Evolutionary conservation across 2,329 filamentous ascomycete genomes (phyloP), one percentile per base, ranked within the genome.

Genomic region (Aspergillus ochraceus): DNA sequence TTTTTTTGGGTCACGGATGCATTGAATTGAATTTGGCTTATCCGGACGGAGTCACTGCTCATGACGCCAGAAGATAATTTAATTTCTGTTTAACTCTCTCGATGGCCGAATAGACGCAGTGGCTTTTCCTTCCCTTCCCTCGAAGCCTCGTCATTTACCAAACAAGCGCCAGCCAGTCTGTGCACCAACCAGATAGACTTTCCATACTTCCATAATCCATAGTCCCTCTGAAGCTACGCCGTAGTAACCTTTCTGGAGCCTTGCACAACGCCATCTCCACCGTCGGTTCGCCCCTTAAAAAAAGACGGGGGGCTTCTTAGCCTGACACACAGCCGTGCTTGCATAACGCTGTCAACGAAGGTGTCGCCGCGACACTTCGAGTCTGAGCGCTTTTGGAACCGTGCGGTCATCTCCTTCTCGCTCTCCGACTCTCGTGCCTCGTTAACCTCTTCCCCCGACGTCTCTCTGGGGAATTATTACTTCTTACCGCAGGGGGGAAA

Each of bases 281-380:
- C 61, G 58, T 63, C 59, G 60, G 57, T 54, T 57, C 49, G 59
- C 67, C 67, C 67, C 66, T 53, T 63, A 57, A 64, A 67, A 66
- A 58, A 60, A 57, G 12, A 42, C 52, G 54, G 60, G 65, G 62
- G 56, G 39, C 59, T 60, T 63, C 64, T 68, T 67, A 67, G 66
- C 62, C 58, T 68, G 63, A 68, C 63, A 68, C 67, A 66, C 66
- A 66, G 61, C 65, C 66, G 68, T 64, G 66, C 68, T 65, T 70
- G 68, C 66, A 69, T 68, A 64, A 66, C 64, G 58, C 60, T 63
- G 58, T 64, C 65, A 63, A 69, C 63, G 64, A 67, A 69, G 64
- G 66, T 63, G 63, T 66, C 58, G 60, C 59, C 60, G 60, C 64
- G 54, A 61, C 60, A 54, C 51, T 66, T 29, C 55, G 49, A 59